These are phyloP conservation scores for Mimosa pudica DNA, from an alignment of 306 rosid species.

Conservation along the genomic window DNA sequence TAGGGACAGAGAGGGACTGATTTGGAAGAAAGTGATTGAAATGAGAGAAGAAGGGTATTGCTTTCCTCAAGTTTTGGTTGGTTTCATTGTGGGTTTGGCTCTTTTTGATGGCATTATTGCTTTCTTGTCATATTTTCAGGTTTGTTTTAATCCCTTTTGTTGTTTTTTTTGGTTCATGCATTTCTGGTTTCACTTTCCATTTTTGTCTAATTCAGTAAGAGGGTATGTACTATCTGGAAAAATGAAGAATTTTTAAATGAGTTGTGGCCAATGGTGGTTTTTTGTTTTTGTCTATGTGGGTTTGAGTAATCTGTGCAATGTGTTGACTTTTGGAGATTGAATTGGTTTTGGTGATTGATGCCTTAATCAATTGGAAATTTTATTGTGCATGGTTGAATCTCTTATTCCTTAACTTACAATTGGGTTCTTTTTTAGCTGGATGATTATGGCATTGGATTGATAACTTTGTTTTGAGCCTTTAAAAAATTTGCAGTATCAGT, in stretches of 20 bases:
- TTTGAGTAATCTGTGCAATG: slow-evolving; percentile 20
- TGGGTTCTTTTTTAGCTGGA: slow-evolving; percentile 9
- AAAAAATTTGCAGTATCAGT: neutral
- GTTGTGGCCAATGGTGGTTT: slow-evolving; percentile 4
- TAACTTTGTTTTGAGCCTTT: slow-evolving; percentile 14
- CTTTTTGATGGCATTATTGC: slow-evolving; percentile 64
- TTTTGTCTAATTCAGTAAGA: slow-evolving; percentile 17
- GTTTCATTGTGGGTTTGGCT: slow-evolving; percentile 68
- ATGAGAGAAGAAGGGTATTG: slow-evolving; percentile 56
- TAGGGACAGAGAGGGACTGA: slow-evolving; percentile 28
- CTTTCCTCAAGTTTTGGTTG: slow-evolving; percentile 57
- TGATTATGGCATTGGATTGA: slow-evolving; percentile 23
- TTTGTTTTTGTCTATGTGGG: slow-evolving; percentile 14
- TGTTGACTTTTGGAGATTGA: slow-evolving; percentile 22
- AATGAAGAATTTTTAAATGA: slow-evolving; percentile 33
- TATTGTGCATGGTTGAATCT: slow-evolving; percentile 28
- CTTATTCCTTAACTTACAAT: neutral
- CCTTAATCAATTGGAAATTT: slow-evolving; percentile 8
- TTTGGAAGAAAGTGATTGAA: slow-evolving; percentile 48
- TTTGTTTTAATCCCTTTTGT: slow-evolving; percentile 26
- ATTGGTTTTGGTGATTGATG: neutral
- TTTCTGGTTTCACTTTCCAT: slow-evolving; percentile 34
- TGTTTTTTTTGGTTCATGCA: slow-evolving; percentile 24
- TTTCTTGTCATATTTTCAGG: slow-evolving; percentile 76
- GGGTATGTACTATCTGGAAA: slow-evolving; percentile 19